Evolutionary conservation across 225 moss, liverwort and hornwort species (phyloP).

Genomic region (Marchantia polymorpha): DNA sequence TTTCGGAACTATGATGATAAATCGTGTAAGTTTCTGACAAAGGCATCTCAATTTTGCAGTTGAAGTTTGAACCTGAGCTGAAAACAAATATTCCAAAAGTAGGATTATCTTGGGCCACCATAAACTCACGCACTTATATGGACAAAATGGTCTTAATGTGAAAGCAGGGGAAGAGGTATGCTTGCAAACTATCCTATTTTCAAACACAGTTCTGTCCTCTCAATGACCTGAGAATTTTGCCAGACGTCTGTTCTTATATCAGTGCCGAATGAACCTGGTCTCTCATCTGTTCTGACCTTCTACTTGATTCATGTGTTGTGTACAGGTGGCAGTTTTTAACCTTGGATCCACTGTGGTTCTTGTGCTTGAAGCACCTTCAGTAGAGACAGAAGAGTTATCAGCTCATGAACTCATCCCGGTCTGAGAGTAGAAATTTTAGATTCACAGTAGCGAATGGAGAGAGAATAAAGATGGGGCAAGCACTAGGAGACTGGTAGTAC

Average conservation of each 20-base stretch:
- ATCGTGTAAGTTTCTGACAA: neutral
- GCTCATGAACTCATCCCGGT: conserved; percentile 3
- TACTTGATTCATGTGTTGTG: neutral
- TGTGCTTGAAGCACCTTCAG: conserved; percentile 71
- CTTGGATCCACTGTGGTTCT: conserved; percentile 93
- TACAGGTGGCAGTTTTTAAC: conserved; percentile 80
- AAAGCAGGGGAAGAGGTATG: conserved; percentile 86
- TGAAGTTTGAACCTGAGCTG: conserved; percentile 73
- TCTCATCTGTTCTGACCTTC: neutral
- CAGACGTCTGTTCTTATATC: too few species aligned
- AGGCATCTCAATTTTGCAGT: conserved; percentile 22
- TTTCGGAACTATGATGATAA: neutral
- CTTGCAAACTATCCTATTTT: neutral
- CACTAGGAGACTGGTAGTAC: conserved; percentile 63
- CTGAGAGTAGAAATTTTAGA: conserved; percentile 45
- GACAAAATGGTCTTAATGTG: conserved; percentile 52
- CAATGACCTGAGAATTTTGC: too few species aligned
- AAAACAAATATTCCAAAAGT: conserved; percentile 66
- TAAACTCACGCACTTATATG: conserved; percentile 60
- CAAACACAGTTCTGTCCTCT: too few species aligned
- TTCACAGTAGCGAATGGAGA: conserved; percentile 64
- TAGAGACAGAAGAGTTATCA: neutral
- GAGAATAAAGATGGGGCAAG: conserved; percentile 83
- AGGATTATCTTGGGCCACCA: conserved; percentile 41
- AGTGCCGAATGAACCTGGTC: neutral